phyloP scores from a whole-genome alignment of 331 rosid genomes.

The Cydonia oblonga region DNA sequence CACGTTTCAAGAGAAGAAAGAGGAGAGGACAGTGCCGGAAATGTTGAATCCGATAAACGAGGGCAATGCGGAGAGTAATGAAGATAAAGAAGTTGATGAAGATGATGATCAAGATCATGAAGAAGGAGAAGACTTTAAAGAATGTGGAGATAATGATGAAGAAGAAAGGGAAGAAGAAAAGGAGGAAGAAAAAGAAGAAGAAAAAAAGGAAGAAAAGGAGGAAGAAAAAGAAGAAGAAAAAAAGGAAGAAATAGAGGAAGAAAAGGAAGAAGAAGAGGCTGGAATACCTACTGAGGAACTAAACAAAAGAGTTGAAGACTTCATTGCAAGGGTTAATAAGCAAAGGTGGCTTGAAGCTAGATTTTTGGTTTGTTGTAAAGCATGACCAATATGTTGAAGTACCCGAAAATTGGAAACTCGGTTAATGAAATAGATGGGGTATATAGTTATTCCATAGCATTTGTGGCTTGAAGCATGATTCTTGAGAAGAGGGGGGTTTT shows the following conservation, averaged over 20 bases:
- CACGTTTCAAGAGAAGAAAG: not conserved
- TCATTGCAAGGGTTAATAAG: conserved; percentile 37
- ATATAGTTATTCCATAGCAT: not conserved
- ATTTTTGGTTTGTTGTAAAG: not conserved
- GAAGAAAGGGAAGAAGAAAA: not conserved
- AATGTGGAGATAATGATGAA: not conserved
- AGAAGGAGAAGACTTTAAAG: not conserved
- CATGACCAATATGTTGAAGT: not conserved
- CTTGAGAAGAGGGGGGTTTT: not conserved
- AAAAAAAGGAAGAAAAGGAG: too few relatives aligned
- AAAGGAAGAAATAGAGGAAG: not conserved
- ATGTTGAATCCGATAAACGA: not conserved
- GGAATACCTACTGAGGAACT: conserved; percentile 31
- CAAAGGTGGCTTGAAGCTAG: conserved; percentile 38
- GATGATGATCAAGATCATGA: not conserved
- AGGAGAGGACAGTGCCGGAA: not conserved
- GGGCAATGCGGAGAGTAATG: not conserved
- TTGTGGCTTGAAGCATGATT: not conserved
- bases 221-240: not conserved
- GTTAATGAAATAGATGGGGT: not conserved
- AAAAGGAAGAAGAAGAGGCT: not conserved
- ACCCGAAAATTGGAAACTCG: not conserved
- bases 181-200: not conserved
- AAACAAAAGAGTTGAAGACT: conserved; percentile 34
- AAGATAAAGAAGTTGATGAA: not conserved